Evolutionary conservation across 108 stramenopile species (phyloP), one percentile per base, ranked within the genome.

Genomic region (Stephanodiscus minutulus): DNA sequence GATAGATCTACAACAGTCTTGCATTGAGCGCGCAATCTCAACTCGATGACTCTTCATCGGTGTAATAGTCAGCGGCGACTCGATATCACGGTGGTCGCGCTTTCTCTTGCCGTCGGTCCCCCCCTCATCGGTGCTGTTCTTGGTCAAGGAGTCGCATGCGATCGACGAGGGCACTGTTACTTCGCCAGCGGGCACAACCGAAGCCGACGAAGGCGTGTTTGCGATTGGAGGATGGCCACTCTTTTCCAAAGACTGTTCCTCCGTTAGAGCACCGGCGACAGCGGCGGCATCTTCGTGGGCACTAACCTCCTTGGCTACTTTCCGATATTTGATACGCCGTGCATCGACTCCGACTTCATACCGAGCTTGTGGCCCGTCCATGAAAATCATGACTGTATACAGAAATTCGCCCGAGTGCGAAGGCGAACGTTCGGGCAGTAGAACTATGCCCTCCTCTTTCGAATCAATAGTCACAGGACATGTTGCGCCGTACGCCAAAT

Each of bases 391-490:
- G 18, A 61, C 60, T 10, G 60, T 36, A 10, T 61, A 61, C 9
- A 18, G n/a, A 21, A 36, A 33, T 61, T 20, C 28, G 2, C 35
- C 20, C 20, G 59, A 28, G 7, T 60, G 27, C 24, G 50, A 20
- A 52, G 52, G 25, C 12, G 52, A 53, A 36, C 0, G 60, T 17
- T 61, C 60, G 60, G 21, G 20, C 12, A 61, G 60, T 21, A 61
- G 12, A 22, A 61, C 12, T 3, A 33, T 33, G 10, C 60, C 60
- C 33, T 61, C 60, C 12, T 21, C 60, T 28, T 61, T 21, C 27
- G 27, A 61, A 61, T 61, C 60, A 36, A 61, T 41, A 3, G 60
- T 61, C 37, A 61, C 60, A 3, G 60, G 60, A 21, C 60, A 61
- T 7, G 36, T 36, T n/a, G 60, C 33, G 5, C 37, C 60, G 28